Evolutionary conservation across 2,329 filamentous ascomycete genomes (phyloP), one percentile per base, ranked within the genome.

Genomic region (Ambrosiella beaveri): DNA sequence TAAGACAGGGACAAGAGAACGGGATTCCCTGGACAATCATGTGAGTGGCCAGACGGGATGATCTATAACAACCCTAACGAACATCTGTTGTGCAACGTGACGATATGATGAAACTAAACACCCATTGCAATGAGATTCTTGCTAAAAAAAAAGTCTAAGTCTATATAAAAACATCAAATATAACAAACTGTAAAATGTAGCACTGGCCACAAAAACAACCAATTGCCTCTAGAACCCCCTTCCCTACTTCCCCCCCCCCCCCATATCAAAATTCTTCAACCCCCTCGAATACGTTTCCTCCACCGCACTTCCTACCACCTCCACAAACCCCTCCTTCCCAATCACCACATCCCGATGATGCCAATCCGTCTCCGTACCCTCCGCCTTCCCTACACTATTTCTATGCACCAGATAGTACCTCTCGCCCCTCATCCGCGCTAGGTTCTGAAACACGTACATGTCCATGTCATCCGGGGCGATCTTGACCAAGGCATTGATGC

Each of bases 371-470:
- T 39, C 57, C 11, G n/a, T 13, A 17, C 19, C 13, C 5, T 11
- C 40, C 19, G 44, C 37, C 27, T 53, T 47, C 56, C 58, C 45
- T 7, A 62, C 59, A 56, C 55, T 59, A 37, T 54, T 58, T 7
- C 65, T 68, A 59, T 73, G 68, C 4, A 66, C 63, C 37, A 66
- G 65, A 53, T 72, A 71, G 63, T 74, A 74, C 9, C 58, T 63
- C 15, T 69, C 64, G 0, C 69, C 68, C 9, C 65, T 62, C 64
- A 73, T 65, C 44, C 63, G 65, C 4, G 71, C 71, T 1, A 74
- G 58, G 62, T 74, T 74, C 27, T 69, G 66, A 61, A 74, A 75
- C 6, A 64, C 65, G 40, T 60, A 57, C 17, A 62, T 56, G 51
- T 60, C 15, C 50, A 63, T 59, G 35, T 57, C 57, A 1, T 62